Evolutionary conservation across 768 basidiomycete genomes (phyloP), one percentile per base, ranked within the genome.

Genomic region (Pleurotus salmoneostramineus): DNA sequence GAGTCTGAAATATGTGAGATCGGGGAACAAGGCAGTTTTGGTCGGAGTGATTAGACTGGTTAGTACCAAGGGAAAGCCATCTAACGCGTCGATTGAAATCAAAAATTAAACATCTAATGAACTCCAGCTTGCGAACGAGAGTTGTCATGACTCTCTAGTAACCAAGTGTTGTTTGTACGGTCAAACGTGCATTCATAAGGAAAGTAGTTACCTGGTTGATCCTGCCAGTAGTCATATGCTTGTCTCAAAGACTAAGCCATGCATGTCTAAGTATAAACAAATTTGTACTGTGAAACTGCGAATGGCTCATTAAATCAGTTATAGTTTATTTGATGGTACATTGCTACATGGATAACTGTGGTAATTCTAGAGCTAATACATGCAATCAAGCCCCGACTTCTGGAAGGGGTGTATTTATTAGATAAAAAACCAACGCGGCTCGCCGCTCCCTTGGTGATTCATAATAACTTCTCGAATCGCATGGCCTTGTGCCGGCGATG

Each of bases 241-340:
- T 86, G 84, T 85, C 84, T 84, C 83, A 84, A 85, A 84, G 84
- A 85, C 84, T 85, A 85, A 86, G 84, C 83, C 85, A 87, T 85
- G 84, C 84, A 87, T 85, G 84, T 84, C 84, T 78, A 84, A 86
- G 84, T 85, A 83, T 82, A 84, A 83, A 82, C 80, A 71, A 78
- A 62, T 74, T 79, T 79, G 72, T 80, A 82, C 79, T 72, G 81
- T 82, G 81, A 83, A 82, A 83, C 82, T 81, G 81, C 77, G 76
- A 83, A 83, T 81, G 80, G 81, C 82, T 83, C 82, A 83, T 83
- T 83, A 83, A 80, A 82, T 83, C 81, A 83, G 82, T 83, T 82
- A 82, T 82, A 77, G 79, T 83, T 83, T 80, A 81, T 81, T 83
- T 82, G 82, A 83, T 81, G 78, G 74, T 82, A 75, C 67, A 76